A percentile compares a stretch with the other conserved stretches of the same genome.
Evolutionary conservation across 2,329 filamentous ascomycete species (phyloP).

Genomic region (Fusarium agapanthi): DNA sequence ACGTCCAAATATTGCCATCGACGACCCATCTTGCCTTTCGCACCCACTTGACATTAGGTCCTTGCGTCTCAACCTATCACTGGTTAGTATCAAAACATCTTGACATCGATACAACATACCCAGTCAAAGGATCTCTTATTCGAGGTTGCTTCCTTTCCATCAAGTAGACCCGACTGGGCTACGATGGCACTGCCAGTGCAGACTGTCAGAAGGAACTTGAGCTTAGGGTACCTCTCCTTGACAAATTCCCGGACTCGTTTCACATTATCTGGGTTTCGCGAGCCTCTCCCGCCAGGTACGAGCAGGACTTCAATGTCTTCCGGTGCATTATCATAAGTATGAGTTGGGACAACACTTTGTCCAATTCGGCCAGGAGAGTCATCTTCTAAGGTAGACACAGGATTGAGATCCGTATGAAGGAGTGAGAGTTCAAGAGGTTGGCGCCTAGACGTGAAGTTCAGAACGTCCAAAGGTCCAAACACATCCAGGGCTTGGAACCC

Average conservation of each 20-base stretch:
- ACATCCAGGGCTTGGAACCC: slow-evolving; percentile 41
- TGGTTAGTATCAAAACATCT: neutral
- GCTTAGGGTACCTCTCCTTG: slow-evolving; percentile 48
- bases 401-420: slow-evolving; percentile 40
- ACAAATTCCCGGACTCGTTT: slow-evolving; percentile 53
- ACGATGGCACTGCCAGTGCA: slow-evolving; percentile 68
- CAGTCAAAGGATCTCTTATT: slow-evolving; percentile 64
- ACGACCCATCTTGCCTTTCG: slow-evolving; percentile 66
- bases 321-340: slow-evolving; percentile 48
- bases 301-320: slow-evolving; percentile 51
- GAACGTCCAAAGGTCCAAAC: slow-evolving; percentile 48
- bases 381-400: slow-evolving; percentile 41
- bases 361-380: slow-evolving; percentile 37
- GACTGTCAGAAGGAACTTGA: slow-evolving; percentile 66
- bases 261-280: slow-evolving; percentile 35
- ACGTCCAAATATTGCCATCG: slow-evolving; percentile 70
- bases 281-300: slow-evolving; percentile 51
- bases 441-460: slow-evolving; percentile 43
- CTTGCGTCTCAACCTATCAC: slow-evolving; percentile 47
- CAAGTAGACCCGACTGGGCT: slow-evolving; percentile 63
- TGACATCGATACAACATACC: neutral
- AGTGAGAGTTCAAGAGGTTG: slow-evolving; percentile 40
- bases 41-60: slow-evolving; percentile 62
- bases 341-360: slow-evolving; percentile 47
- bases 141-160: slow-evolving; percentile 66